Evolutionary conservation across 2,329 filamentous ascomycete species (phyloP), one percentile per base, ranked within the genome.

Genomic region (Kalaharituber pfeilii): DNA sequence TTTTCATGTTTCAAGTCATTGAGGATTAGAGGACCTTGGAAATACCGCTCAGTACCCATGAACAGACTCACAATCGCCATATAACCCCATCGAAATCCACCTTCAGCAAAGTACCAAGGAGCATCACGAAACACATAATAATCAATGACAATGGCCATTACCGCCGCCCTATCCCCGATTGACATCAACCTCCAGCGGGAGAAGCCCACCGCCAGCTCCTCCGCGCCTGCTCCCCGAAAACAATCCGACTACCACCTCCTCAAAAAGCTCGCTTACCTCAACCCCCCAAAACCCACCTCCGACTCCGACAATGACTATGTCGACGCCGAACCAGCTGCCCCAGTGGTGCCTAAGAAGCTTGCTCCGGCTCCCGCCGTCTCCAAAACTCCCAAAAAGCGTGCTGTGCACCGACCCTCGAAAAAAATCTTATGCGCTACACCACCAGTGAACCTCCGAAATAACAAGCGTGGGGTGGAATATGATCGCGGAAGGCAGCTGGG

Each of bases 401-500:
- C 45, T 28, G 52, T 49, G 9, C 30, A 33, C 25, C 59, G 54
- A 28, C 57, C 59, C 8, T 54, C 56, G 51, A 62, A 60, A 52
- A 64, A 64, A 53, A 58, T 62, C 25, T 53, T 62, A 2, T 63
- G 62, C 51, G 62, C 57, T 8, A 62, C 60, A 5, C 63, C 63
- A 7, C 63, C 63, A 5, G 55, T 57, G 22, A 55, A 61, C n/a
- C 54, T 64, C 7, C 62, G 59, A 8, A 61, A 64, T 44, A 53
- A 57, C 2, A 60, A 59, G 44, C 57, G 61, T 22, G 57, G 57
- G 45, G 57, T 58, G 27, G 60, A 63, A 33, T 64, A 64, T 53
- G 58, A 59, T 22, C 61, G 63, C 13, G 62, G 62, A 8, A 53
- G 54, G n/a, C 59, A 60, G 18, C 36, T 64, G 28, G 63, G 63